Conservation (phyloP, 495 filamentous ascomycete species). For the Aspergillus leporis region DNA sequence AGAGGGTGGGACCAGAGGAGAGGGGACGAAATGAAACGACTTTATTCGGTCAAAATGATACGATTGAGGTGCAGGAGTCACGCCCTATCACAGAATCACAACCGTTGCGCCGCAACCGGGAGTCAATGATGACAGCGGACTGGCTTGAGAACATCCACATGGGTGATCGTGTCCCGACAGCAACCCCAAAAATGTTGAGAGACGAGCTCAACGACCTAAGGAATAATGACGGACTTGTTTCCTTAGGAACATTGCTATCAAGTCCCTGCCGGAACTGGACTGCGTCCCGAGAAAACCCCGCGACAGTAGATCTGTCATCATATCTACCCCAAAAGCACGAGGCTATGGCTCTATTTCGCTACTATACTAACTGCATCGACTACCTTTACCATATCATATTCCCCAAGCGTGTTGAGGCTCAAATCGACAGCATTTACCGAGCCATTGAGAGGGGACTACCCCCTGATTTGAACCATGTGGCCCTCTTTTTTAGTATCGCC, state of each 20-base stretch:
- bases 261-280: neutral
- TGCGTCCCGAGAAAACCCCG: slow-evolving; percentile 24
- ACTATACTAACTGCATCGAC: slow-evolving; percentile 37
- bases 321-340: slow-evolving; percentile 31
- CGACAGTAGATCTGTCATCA: slow-evolving; percentile 22
- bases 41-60: neutral
- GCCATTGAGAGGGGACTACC: slow-evolving; percentile 14
- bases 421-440: slow-evolving; percentile 38
- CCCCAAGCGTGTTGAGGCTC: slow-evolving; percentile 21
- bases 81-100: neutral
- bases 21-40: neutral
- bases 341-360: slow-evolving; percentile 34
- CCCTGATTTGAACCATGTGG: slow-evolving; percentile 27
- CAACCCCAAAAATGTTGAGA: slow-evolving; percentile 26
- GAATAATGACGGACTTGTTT: neutral
- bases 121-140: slow-evolving; percentile 30
- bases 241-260: neutral
- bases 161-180: slow-evolving; percentile 34
- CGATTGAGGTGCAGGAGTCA: neutral
- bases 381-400: slow-evolving; percentile 44
- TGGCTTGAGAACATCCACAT: slow-evolving; percentile 45
- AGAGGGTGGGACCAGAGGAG: neutral
- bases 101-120: slow-evolving; percentile 14
- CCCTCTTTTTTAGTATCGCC: slow-evolving; percentile 41
- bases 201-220: slow-evolving; percentile 18